These are phyloP conservation scores for Suillus tomentosus DNA, from an alignment of 768 basidiomycete species.

Conservation along the genomic window DNA sequence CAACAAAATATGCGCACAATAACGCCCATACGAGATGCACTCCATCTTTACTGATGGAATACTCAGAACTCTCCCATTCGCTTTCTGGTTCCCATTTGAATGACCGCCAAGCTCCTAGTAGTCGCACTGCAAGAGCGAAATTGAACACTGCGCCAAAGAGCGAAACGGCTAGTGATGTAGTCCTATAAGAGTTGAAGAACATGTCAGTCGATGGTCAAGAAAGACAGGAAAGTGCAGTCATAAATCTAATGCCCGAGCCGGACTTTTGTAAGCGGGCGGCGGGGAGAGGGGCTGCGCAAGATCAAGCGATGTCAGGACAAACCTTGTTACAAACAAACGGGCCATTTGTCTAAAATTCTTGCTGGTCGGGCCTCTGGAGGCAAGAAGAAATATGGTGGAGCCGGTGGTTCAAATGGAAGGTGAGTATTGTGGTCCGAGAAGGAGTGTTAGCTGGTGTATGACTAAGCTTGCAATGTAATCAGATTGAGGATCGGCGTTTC, in stretches of 20 bases:
- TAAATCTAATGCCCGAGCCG: not conserved
- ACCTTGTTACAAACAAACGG: constrained; percentile 19
- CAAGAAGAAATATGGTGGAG: not conserved
- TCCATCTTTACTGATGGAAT: constrained; percentile 42
- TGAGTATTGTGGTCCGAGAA: not conserved
- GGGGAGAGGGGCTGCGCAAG: constrained; percentile 9
- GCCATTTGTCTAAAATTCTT: not conserved
- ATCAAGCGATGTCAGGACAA: constrained; percentile 8
- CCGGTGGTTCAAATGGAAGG: not conserved
- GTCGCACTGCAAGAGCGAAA: constrained; percentile 39
- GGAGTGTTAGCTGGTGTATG: not conserved
- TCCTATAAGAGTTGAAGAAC: constrained; percentile 27
- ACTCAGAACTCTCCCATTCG: constrained; percentile 50
- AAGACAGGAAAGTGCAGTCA: constrained; percentile 11
- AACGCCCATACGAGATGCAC: constrained; percentile 60
- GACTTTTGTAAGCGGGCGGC: constrained; percentile 13
- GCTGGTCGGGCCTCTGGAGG: not conserved
- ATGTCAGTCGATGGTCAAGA: constrained; percentile 9
- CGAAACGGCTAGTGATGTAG: constrained; percentile 39
- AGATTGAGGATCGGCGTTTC: not conserved
- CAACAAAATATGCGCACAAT: constrained; percentile 64
- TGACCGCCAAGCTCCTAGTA: constrained; percentile 46
- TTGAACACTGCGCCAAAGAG: constrained; percentile 44
- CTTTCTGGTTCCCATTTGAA: constrained; percentile 48
- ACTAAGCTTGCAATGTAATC: not conserved